A percentile compares a stretch with the other conserved stretches of the same genome.
phyloP scores from a whole-genome alignment of 805 yeast genomes.

The Saccharomycopsis amapae region DNA sequence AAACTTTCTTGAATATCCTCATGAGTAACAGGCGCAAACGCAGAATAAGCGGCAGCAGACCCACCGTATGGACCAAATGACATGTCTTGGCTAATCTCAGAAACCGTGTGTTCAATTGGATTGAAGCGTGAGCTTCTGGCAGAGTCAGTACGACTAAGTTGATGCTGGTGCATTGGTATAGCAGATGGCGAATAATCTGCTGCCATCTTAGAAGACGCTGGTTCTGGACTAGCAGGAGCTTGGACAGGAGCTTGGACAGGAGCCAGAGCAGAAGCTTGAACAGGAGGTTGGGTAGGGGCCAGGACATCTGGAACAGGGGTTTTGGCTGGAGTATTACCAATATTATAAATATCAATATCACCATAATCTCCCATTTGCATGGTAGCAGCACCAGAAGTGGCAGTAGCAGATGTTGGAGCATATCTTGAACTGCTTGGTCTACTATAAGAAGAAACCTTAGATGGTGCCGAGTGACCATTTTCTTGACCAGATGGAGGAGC shows the following conservation, averaged over 20 bases:
- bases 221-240: neutral
- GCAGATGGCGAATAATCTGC: too few species aligned
- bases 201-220: neutral
- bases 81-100: constrained; percentile 8
- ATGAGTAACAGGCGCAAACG: constrained; percentile 22
- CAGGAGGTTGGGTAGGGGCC: too few species aligned
- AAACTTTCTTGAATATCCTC: constrained; percentile 18
- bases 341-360: neutral
- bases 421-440: neutral
- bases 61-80: constrained; percentile 3
- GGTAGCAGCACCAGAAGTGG: neutral
- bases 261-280: too few species aligned
- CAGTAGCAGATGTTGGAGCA: constrained; percentile 6
- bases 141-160: constrained; percentile 6
- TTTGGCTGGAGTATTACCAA: neutral
- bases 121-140: constrained; percentile 7
- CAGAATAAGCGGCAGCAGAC: constrained; percentile 10
- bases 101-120: constrained; percentile 9
- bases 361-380: neutral
- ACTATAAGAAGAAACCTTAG: too few species aligned
- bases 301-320: too few species aligned
- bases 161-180: too few species aligned
- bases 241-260: too few species aligned
- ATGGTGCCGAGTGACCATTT: neutral
- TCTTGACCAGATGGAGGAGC: neutral